A percentile compares a stretch with the other conserved stretches of the same genome.
phyloP scores from a whole-genome alignment of 2,329 filamentous ascomycete species.

The Mariannaea sp. region DNA sequence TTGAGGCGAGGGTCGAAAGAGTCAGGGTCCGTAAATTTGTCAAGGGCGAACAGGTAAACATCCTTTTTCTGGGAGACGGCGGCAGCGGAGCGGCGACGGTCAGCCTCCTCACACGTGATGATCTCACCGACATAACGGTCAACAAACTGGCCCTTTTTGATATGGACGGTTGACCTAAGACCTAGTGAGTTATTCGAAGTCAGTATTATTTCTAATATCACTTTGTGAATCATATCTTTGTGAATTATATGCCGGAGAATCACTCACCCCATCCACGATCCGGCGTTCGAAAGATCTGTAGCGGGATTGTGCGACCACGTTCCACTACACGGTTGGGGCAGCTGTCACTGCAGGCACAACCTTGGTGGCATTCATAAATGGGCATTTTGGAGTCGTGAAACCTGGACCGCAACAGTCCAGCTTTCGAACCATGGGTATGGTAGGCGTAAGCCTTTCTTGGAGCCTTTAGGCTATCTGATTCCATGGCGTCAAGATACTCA shows the following conservation, averaged over 20 bases:
- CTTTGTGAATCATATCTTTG: not conserved
- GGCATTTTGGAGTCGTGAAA: slow-evolving; percentile 60
- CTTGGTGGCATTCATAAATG: slow-evolving; percentile 81
- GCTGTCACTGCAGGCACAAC: slow-evolving; percentile 65
- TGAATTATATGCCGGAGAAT: not conserved
- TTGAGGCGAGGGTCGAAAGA: slow-evolving; percentile 62
- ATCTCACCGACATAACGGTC: slow-evolving; percentile 79
- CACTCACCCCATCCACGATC: slow-evolving; percentile 75
- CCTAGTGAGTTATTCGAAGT: slow-evolving; percentile 46
- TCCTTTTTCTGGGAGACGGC: slow-evolving; percentile 67
- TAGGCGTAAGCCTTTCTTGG: slow-evolving; percentile 63
- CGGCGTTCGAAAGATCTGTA: slow-evolving; percentile 77
- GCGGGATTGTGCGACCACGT: slow-evolving; percentile 68
- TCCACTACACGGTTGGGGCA: slow-evolving; percentile 82
- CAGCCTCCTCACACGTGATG: slow-evolving; percentile 67
- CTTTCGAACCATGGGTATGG: slow-evolving; percentile 57
- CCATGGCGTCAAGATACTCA: slow-evolving; percentile 42
- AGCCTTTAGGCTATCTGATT: slow-evolving; percentile 31
- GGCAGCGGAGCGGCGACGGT: slow-evolving; percentile 63
- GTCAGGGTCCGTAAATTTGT: slow-evolving; percentile 72
- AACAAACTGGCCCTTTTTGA: slow-evolving; percentile 76
- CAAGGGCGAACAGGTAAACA: slow-evolving; percentile 78
- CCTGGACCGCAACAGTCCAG: slow-evolving; percentile 57
- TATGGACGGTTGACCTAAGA: slow-evolving; percentile 65
- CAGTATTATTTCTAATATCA: not conserved